Evolutionary conservation across 2,329 filamentous ascomycete species (phyloP).

Genomic region (Claviceps pusilla): DNA sequence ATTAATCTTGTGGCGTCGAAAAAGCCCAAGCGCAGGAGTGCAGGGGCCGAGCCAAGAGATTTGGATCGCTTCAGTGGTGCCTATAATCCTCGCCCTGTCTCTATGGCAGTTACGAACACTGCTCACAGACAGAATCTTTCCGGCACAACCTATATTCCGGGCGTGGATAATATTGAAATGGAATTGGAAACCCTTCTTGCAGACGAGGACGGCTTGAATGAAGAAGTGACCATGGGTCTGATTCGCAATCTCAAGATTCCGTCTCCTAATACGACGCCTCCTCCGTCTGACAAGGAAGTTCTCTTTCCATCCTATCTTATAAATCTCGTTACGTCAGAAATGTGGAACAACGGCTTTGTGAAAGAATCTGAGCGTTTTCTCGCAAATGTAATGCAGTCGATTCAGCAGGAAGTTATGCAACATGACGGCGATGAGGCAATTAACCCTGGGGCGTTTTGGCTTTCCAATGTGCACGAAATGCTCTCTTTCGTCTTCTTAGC

Average conservation of each 20-base stretch:
- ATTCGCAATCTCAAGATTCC: slow-evolving; percentile 97
- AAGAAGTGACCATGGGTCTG: slow-evolving; percentile 90
- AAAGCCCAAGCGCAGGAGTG: slow-evolving; percentile 90
- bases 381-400: slow-evolving; percentile 98
- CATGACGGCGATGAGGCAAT: slow-evolving; percentile 95
- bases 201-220: slow-evolving; percentile 89
- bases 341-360: slow-evolving; percentile 99
- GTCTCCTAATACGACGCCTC: slow-evolving; percentile 67
- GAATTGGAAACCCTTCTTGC: slow-evolving; percentile 88
- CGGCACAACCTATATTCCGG: slow-evolving; percentile 63
- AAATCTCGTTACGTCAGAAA: slow-evolving; percentile 96
- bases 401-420: slow-evolving; percentile 98
- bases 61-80: slow-evolving; percentile 80
- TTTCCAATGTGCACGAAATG: slow-evolving; percentile 99
- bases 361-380: slow-evolving; percentile 98
- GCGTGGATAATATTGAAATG: slow-evolving; percentile 80
- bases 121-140: slow-evolving; percentile 56
- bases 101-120: slow-evolving; percentile 69
- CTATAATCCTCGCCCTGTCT: slow-evolving; percentile 89
- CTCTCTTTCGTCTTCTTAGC: slow-evolving; percentile 97
- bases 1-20: slow-evolving; percentile 96
- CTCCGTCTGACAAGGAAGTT: slow-evolving; percentile 95
- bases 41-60: slow-evolving; percentile 70
- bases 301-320: slow-evolving; percentile 97
- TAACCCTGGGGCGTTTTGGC: slow-evolving; percentile 95